These are phyloP conservation scores for Salix udensis DNA, from an alignment of 345 rosid genomes.

Conservation along the genomic window DNA sequence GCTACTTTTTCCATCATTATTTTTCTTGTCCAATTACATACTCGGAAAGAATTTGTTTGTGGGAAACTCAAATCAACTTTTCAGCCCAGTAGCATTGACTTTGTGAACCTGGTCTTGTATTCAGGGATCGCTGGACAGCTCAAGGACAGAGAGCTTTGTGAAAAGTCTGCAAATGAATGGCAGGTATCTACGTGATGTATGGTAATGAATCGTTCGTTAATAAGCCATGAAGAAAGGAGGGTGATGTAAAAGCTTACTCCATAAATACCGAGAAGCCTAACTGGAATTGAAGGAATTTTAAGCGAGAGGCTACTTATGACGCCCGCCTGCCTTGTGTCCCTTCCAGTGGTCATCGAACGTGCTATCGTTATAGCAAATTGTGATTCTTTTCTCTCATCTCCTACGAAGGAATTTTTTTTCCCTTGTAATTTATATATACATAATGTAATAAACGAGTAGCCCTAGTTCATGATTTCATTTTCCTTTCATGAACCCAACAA, in stretches of 20 bases:
- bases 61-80: neutral
- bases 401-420: slow-evolving; percentile 22
- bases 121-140: slow-evolving; percentile 74
- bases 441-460: neutral
- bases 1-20: neutral
- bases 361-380: neutral
- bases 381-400: slow-evolving; percentile 22
- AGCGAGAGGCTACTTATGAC: neutral
- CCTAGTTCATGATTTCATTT: slow-evolving; percentile 5
- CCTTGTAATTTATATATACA: slow-evolving; percentile 26
- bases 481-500: neutral
- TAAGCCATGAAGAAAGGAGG: neutral
- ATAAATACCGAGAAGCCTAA: neutral
- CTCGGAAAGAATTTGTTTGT: neutral
- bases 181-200: slow-evolving; percentile 89
- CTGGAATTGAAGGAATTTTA: slow-evolving; percentile 1
- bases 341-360: neutral
- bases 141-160: slow-evolving; percentile 82
- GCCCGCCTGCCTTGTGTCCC: neutral
- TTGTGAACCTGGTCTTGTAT: neutral
- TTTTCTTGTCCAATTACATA: neutral
- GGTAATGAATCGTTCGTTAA: slow-evolving; percentile 36
- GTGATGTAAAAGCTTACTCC: neutral
- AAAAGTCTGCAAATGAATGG: slow-evolving; percentile 85
- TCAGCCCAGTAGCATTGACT: neutral